Percentiles rank a stretch among this genome's conserved stretches.
Conservation (phyloP, 1,284 basidiomycete genomes). For the Porogramme epimiltina region DNA sequence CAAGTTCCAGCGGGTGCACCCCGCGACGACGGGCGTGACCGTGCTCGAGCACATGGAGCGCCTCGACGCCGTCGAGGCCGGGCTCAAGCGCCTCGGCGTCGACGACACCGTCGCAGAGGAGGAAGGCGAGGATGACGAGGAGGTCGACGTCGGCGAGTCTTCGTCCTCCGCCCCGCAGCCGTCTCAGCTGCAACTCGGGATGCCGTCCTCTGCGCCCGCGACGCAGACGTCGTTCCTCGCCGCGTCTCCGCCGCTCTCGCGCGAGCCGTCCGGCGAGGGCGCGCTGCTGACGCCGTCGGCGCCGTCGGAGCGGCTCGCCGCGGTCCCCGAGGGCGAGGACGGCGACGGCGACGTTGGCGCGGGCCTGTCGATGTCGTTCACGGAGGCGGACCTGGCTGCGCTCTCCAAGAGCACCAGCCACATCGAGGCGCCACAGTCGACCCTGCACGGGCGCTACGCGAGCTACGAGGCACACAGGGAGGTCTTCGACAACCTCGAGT, state of each 20-base stretch:
- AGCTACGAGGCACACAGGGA: slow-evolving; percentile 40
- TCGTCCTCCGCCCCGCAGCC: slow-evolving; percentile 9
- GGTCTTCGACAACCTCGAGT: slow-evolving; percentile 61
- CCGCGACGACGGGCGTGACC: slow-evolving; percentile 79
- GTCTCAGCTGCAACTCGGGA: neutral
- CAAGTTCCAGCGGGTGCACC: slow-evolving; percentile 77
- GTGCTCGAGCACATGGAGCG: slow-evolving; percentile 82
- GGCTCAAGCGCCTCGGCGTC: slow-evolving; percentile 67
- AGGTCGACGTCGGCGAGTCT: slow-evolving; percentile 47
- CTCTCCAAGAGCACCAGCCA: slow-evolving; percentile 77
- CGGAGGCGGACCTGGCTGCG: slow-evolving; percentile 72
- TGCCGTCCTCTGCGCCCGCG: slow-evolving; percentile 13
- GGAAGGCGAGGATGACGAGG: slow-evolving; percentile 41
- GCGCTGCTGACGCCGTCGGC: slow-evolving; percentile 26
- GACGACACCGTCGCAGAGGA: slow-evolving; percentile 53
- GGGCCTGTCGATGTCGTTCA: slow-evolving; percentile 46
- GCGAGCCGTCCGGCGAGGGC: slow-evolving; percentile 14
- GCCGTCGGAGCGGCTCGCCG: slow-evolving; percentile 39
- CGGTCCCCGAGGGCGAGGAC: slow-evolving; percentile 48
- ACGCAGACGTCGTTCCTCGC: slow-evolving; percentile 15
- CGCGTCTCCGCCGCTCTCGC: slow-evolving; percentile 10
- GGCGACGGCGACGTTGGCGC: slow-evolving; percentile 23
- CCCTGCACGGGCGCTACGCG: slow-evolving; percentile 46
- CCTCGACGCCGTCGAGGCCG: slow-evolving; percentile 78
- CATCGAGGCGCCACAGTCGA: slow-evolving; percentile 48